These are phyloP conservation scores for Ganoderma resinaceum DNA, from an alignment of 1,284 basidiomycete species.

Conservation along the genomic window DNA sequence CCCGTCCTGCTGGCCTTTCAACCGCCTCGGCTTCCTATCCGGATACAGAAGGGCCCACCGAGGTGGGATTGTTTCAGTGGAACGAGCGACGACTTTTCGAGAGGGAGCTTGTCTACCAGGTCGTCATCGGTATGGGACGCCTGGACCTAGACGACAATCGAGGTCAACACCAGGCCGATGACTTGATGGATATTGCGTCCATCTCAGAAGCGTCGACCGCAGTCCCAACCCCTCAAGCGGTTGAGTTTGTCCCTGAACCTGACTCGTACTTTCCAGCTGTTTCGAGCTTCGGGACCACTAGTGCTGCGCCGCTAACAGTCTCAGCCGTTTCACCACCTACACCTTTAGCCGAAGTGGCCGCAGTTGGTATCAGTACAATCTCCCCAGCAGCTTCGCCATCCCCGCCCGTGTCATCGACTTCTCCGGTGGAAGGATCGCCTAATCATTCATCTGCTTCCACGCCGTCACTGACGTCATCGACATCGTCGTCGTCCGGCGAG, in stretches of 20 bases:
- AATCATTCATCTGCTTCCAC: conserved; percentile 28
- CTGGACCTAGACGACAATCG: conserved; percentile 55
- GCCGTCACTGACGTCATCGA: conserved; percentile 34
- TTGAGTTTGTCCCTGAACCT: neutral
- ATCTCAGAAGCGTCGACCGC: conserved; percentile 26
- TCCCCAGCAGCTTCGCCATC: conserved; percentile 28
- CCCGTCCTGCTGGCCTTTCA: conserved; percentile 17
- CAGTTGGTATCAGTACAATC: conserved; percentile 13
- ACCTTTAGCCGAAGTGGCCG: conserved; percentile 9
- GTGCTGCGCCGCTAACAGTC: conserved; percentile 11
- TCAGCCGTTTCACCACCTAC: conserved; percentile 18
- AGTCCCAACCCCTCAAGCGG: conserved; percentile 31
- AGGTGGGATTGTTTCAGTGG: conserved; percentile 57
- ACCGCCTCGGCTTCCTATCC: conserved; percentile 40
- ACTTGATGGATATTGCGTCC: conserved; percentile 38
- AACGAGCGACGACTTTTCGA: conserved; percentile 72
- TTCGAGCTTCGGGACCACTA: conserved; percentile 13
- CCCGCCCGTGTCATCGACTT: conserved; percentile 28
- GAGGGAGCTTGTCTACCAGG: conserved; percentile 81
- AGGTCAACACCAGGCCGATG: conserved; percentile 28
- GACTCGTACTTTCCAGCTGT: conserved; percentile 44
- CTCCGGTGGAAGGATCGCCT: conserved; percentile 28
- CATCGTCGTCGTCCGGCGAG: conserved; percentile 32
- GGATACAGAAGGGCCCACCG: conserved; percentile 37
- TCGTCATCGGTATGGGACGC: conserved; percentile 88